Evolutionary conservation across 257 asterid species (phyloP), one percentile per base, ranked within the genome.

Genomic region (Osmanthus fragrans): DNA sequence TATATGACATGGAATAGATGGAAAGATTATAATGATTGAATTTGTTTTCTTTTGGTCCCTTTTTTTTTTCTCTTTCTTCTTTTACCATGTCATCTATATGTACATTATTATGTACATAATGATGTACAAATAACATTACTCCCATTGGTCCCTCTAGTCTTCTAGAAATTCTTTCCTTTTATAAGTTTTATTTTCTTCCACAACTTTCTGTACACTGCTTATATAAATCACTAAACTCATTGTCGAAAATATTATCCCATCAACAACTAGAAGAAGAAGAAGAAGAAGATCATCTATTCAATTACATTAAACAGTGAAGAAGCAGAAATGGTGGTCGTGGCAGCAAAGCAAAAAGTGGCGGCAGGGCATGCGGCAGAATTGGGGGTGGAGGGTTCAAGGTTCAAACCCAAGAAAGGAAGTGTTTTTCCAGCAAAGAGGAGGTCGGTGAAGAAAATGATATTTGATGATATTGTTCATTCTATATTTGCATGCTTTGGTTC

Each of bases 371-470:
- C 60, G 39, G n/a, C n/a, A 4, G 13, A 1, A n/a, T 23, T 73
- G 9, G 72, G 68, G 75, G 54, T 33, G 27, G 65, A n/a, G 19
- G 67, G 27, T 25, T 39, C 47, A 25, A 68, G 27, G 3, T 78
- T 75, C 33, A 70, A 4, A 67, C 70, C 58, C 33, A 86, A 83
- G 86, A 81, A 74, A 70, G 84, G 86, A 27, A 83, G 84, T 32
- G 86, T 86, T 11, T 75, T 83, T 70, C 87, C 89, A 79, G 86
- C 81, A 37, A 83, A 58, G 82, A 83, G 81, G 75, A 86, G 73
- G 71, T 77, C 68, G 73, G 87, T 86, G 37, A 86, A 86, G 83
- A 81, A 67, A 12, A 76, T 78, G 87, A 79, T 83, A 40, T 74
- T 76, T 27, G 87, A 85, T 12, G 32, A 8, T 47, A 80, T 82